A percentile compares a stretch with the other conserved stretches of the same genome.
Conservation (phyloP, 148 eudicot species). For the Cornus kousa region DNA sequence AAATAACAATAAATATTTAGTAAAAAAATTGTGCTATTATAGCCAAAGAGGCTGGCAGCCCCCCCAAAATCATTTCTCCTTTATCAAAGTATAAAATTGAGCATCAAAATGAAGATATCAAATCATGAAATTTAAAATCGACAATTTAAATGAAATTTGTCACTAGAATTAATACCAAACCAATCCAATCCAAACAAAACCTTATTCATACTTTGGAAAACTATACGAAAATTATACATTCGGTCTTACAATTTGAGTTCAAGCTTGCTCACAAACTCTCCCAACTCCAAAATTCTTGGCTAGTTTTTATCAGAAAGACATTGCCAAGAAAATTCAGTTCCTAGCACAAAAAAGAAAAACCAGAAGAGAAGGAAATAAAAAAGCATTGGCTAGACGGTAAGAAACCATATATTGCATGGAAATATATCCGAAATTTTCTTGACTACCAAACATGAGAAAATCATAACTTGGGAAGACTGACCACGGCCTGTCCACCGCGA, state of each 20-base stretch:
- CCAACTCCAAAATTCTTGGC: not conserved
- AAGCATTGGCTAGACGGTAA: not conserved
- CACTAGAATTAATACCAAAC: not conserved
- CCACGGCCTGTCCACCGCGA: slow-evolving; percentile 20
- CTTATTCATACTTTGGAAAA: no score
- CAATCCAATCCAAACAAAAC: not conserved
- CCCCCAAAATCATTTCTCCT: no score
- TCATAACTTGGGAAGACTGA: slow-evolving; percentile 29
- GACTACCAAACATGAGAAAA: not conserved
- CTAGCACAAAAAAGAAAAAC: not conserved
- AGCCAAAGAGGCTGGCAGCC: no score
- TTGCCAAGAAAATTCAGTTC: not conserved
- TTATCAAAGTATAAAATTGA: no score
- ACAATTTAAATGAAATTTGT: not conserved
- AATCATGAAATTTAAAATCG: not conserved
- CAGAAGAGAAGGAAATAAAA: not conserved
- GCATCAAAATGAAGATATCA: not conserved
- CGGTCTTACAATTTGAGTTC: no score
- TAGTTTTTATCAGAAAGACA: not conserved
- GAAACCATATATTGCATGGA: not conserved
- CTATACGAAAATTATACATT: not conserved
- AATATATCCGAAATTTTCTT: not conserved
- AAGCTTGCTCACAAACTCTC: not conserved
- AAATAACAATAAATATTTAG: no score
- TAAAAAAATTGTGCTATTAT: no score